Percentiles rank a stretch among this genome's conserved stretches.
Conservation (phyloP, 257 asterid genomes). For the Gynochthodes officinalis region DNA sequence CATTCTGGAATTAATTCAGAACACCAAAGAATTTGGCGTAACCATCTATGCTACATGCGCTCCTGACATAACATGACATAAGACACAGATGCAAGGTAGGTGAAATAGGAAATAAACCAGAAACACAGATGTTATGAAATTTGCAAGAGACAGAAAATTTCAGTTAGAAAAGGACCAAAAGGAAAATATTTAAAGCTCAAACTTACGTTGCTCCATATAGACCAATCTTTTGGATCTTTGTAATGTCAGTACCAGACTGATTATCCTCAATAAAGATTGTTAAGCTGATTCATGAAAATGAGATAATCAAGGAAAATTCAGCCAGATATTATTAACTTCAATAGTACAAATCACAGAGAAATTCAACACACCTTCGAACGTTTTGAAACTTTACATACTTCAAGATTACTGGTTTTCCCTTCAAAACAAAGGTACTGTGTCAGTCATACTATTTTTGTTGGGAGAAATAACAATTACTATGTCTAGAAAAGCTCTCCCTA, state of each 20-base stretch:
- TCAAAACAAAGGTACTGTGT: conserved; percentile 11
- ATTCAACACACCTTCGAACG: conserved; percentile 61
- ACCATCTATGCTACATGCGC: not conserved
- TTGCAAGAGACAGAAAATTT: not conserved
- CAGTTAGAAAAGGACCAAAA: not conserved
- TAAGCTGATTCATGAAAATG: conserved; percentile 50
- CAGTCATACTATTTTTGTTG: conserved; percentile 13
- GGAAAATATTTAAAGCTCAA: conserved; percentile 8
- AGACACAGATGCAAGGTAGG: not conserved
- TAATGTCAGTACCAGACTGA: conserved; percentile 72
- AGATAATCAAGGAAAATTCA: conserved; percentile 10
- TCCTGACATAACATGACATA: too few relatives aligned
- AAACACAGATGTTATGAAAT: too few relatives aligned
- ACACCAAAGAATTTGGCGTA: not conserved
- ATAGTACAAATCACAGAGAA: conserved; percentile 2
- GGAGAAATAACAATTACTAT: conserved; percentile 6
- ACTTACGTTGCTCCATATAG: conserved; percentile 91
- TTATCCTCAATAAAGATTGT: conserved; percentile 93
- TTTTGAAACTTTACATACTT: conserved; percentile 87
- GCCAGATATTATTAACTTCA: conserved; percentile 6
- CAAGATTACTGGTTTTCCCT: conserved; percentile 68
- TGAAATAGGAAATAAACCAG: not conserved
- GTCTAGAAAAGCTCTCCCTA: not conserved
- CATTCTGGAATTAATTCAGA: not conserved
- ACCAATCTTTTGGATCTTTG: conserved; percentile 87